phyloP scores from a whole-genome alignment of 176 grass and related monocot genomes.

The Aegilops tauschii region DNA sequence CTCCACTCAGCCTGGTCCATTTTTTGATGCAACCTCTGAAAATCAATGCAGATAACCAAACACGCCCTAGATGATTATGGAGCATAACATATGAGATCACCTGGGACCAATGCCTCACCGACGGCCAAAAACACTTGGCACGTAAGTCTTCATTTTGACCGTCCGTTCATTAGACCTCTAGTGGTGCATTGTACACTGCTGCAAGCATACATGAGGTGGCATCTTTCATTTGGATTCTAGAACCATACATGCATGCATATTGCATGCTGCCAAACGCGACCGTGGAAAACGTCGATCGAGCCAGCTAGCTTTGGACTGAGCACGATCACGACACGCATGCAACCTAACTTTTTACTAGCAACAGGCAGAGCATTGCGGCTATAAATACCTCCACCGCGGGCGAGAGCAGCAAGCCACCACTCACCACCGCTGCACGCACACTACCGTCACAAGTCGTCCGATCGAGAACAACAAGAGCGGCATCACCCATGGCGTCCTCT shows the following conservation, averaged over 20 bases:
- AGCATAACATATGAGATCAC: too few relatives aligned
- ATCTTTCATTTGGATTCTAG: background rate
- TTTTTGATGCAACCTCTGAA: too few relatives aligned
- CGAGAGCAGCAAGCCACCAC: background rate
- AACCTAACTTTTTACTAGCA: background rate
- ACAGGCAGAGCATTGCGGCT: background rate
- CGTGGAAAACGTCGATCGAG: background rate
- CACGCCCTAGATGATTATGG: too few relatives aligned
- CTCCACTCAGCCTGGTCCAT: too few relatives aligned
- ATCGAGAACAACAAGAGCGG: background rate
- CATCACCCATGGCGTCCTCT: conserved; percentile 25
- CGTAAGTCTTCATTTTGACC: too few relatives aligned
- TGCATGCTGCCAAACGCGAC: background rate
- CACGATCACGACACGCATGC: background rate
- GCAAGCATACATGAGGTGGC: background rate
- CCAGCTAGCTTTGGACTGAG: background rate
- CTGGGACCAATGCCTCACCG: too few relatives aligned
- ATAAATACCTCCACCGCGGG: background rate
- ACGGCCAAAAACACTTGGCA: too few relatives aligned
- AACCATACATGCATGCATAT: background rate
- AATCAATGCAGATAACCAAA: too few relatives aligned
- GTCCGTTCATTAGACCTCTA: too few relatives aligned
- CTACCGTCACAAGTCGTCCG: background rate
- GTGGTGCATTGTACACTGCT: background rate
- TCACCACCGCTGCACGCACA: background rate